Conservation (phyloP, 176 grass and related monocot genomes). For the Triticum timopheevii region DNA sequence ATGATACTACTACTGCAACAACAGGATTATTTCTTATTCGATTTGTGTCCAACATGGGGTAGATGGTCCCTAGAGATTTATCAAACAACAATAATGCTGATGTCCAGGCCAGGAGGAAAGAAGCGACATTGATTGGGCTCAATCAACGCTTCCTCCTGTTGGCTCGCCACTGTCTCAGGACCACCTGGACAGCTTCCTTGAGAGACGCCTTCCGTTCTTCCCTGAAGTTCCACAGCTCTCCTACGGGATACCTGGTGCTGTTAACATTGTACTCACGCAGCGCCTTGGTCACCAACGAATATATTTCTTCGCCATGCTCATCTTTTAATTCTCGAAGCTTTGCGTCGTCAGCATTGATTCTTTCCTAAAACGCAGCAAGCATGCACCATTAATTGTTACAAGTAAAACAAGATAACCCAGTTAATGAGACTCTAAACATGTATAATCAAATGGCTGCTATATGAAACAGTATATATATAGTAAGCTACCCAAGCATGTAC, state of each 20-base stretch:
- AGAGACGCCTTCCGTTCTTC: conserved; percentile 44
- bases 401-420: background rate
- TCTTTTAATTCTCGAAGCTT: conserved; percentile 58
- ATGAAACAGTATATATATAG: too few species aligned
- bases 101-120: background rate
- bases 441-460: background rate
- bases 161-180: conserved; percentile 42
- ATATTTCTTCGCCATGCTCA: conserved; percentile 59
- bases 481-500: background rate
- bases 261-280: conserved; percentile 53
- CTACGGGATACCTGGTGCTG: conserved; percentile 35
- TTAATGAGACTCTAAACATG: background rate
- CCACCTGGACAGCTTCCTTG: conserved; percentile 55
- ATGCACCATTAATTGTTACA: background rate
- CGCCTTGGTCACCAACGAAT: conserved; percentile 51
- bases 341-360: conserved; percentile 55
- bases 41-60: too few species aligned
- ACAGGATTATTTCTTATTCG: too few species aligned
- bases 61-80: background rate
- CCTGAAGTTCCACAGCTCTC: conserved; percentile 55
- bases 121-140: background rate
- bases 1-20: too few species aligned
- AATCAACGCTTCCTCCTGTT: conserved; percentile 50
- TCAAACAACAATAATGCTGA: background rate
- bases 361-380: conserved; percentile 29